Conservation (phyloP, 306 rosid species). For the Sophora flavescens region DNA sequence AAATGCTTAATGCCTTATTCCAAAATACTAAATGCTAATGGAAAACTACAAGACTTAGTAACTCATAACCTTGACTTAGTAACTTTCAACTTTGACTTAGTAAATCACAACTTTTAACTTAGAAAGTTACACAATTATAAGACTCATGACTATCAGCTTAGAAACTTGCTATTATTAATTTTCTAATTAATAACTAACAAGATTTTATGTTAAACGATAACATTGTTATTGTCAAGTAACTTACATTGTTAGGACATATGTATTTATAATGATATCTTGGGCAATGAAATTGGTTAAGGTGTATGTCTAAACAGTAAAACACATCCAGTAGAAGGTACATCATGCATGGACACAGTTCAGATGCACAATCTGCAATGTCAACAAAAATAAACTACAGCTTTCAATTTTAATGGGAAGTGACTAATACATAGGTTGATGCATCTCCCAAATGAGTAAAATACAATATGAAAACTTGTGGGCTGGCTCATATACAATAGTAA, state of each 20-base stretch:
- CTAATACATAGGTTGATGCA: slow-evolving; percentile 29
- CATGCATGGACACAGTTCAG: slow-evolving; percentile 30
- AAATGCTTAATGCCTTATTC: too few species aligned
- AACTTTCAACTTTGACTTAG: too few species aligned
- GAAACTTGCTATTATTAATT: too few species aligned
- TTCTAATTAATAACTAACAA: too few species aligned
- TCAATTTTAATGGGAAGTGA: slow-evolving; percentile 40
- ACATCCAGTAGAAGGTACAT: background rate
- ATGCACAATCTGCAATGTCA: background rate
- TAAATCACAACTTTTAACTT: too few species aligned
- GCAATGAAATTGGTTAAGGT: background rate
- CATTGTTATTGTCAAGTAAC: background rate
- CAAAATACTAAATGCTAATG: too few species aligned
- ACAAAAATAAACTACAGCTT: slow-evolving; percentile 30
- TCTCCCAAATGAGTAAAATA: slow-evolving; percentile 42
- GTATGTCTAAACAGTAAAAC: slow-evolving; percentile 10
- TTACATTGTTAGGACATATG: slow-evolving; percentile 5
- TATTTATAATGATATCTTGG: background rate
- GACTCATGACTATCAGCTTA: too few species aligned
- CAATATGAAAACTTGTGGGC: slow-evolving; percentile 34
- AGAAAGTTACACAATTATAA: too few species aligned
- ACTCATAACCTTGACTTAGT: too few species aligned
- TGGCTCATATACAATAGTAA: slow-evolving; percentile 29
- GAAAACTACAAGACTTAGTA: too few species aligned
- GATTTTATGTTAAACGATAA: background rate